Evolutionary conservation across 1,139 yeast species (phyloP).

Genomic region (Protomyces arabidopsidicola): DNA sequence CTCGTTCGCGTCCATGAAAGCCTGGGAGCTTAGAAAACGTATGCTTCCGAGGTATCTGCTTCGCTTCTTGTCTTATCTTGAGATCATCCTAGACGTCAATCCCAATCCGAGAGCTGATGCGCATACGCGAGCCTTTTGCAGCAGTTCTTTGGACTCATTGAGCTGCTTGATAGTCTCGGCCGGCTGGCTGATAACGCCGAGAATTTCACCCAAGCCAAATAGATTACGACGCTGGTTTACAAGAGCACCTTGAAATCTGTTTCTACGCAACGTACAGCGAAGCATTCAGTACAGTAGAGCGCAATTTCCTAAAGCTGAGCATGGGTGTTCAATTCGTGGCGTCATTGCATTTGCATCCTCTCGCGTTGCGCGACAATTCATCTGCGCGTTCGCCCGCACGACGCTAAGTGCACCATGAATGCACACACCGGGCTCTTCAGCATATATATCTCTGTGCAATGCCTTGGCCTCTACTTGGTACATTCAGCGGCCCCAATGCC

Average conservation of each 20-base stretch:
- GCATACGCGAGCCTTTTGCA: slow-evolving; percentile 14
- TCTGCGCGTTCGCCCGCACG: no score
- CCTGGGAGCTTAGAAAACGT: slow-evolving; percentile 24
- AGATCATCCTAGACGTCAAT: background rate
- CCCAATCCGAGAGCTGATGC: background rate
- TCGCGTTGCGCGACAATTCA: no score
- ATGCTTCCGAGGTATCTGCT: slow-evolving; percentile 13
- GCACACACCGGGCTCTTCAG: no score
- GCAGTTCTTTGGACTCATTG: slow-evolving; percentile 18
- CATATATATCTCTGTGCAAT: slow-evolving; percentile 1
- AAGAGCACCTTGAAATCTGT: no score
- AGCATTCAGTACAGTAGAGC: no score
- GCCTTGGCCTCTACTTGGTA: slow-evolving; percentile 28
- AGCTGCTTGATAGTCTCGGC: slow-evolving; percentile 23
- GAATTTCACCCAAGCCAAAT: slow-evolving; percentile 21
- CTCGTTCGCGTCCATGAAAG: slow-evolving; percentile 22
- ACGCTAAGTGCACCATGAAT: no score
- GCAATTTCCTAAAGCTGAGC: no score
- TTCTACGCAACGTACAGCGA: no score
- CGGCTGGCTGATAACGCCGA: slow-evolving; percentile 21
- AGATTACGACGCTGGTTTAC: slow-evolving; percentile 1
- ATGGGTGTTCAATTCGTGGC: no score
- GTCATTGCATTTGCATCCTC: no score
- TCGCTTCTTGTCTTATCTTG: slow-evolving; percentile 6
- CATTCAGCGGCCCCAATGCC: slow-evolving; percentile 36